Conservation (phyloP, 768 basidiomycete species). For the Lactarius sanguifluus region DNA sequence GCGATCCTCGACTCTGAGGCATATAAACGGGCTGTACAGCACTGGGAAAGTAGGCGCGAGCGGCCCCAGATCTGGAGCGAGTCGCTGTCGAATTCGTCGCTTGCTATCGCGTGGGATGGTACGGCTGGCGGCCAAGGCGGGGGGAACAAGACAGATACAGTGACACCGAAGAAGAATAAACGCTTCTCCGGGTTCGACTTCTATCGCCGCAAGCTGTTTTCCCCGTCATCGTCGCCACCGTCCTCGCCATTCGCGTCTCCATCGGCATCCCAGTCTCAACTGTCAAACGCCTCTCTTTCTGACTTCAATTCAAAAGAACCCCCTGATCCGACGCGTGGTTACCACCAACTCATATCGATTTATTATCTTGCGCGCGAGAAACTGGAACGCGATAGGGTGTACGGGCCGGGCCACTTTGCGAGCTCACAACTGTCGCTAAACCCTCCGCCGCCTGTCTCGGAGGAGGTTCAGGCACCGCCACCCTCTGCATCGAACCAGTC, state of each 20-base stretch:
- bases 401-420: conserved; percentile 92
- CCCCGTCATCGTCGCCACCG: conserved; percentile 49
- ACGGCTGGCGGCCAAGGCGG: conserved; percentile 40
- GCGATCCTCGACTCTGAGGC: conserved; percentile 74
- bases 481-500: conserved; percentile 30
- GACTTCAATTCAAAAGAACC: conserved; percentile 48
- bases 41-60: conserved; percentile 73
- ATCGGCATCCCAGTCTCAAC: conserved; percentile 56
- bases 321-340: conserved; percentile 85
- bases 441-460: conserved; percentile 11
- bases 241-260: conserved; percentile 59
- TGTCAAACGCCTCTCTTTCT: conserved; percentile 47
- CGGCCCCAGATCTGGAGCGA: conserved; percentile 48
- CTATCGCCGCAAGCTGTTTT: conserved; percentile 86
- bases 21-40: conserved; percentile 69
- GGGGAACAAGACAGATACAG: conserved; percentile 19
- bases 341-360: conserved; percentile 93
- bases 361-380: conserved; percentile 97
- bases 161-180: conserved; percentile 57
- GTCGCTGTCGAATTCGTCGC: conserved; percentile 64
- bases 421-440: conserved; percentile 71
- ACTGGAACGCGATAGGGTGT: conserved; percentile 90
- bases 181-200: conserved; percentile 97
- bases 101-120: conserved; percentile 60
- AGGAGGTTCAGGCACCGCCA: conserved; percentile 31